These are phyloP conservation scores for Plasmodium vivax DNA, from an alignment of 169 alveolate genomes.

Conservation along the genomic window DNA sequence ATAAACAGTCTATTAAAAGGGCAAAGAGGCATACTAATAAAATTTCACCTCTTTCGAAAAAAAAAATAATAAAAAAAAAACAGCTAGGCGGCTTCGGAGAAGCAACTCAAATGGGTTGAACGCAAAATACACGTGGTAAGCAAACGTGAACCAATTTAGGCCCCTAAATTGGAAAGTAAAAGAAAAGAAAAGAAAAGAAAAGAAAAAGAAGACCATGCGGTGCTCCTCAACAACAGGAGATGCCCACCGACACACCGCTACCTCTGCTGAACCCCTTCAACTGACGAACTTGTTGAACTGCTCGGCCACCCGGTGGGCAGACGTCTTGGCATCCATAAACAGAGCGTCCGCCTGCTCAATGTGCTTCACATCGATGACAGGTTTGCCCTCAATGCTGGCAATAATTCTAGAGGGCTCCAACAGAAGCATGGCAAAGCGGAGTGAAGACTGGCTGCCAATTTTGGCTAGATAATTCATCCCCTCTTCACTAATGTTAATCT, in stretches of 20 bases:
- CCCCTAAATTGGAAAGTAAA: not conserved
- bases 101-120: not conserved
- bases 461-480: slow-evolving; percentile 96
- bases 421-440: slow-evolving; percentile 95
- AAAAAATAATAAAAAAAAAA: not conserved
- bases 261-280: not conserved
- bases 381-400: slow-evolving; percentile 94
- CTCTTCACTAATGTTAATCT: slow-evolving; percentile 94
- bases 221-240: too few relatives aligned
- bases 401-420: slow-evolving; percentile 97
- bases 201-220: not conserved
- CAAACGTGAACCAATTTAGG: not conserved
- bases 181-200: not conserved
- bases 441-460: slow-evolving; percentile 96
- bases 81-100: not conserved
- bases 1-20: not conserved
- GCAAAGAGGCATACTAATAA: not conserved
- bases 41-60: not conserved
- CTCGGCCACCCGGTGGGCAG: slow-evolving; percentile 95
- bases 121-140: not conserved
- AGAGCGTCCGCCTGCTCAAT: slow-evolving; percentile 95
- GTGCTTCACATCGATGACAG: slow-evolving; percentile 90
- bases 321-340: slow-evolving; percentile 97
- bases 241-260: not conserved
- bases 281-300: slow-evolving; percentile 93